Conservation (phyloP, 2,329 filamentous ascomycete genomes). For the Colletotrichum godetiae region DNA sequence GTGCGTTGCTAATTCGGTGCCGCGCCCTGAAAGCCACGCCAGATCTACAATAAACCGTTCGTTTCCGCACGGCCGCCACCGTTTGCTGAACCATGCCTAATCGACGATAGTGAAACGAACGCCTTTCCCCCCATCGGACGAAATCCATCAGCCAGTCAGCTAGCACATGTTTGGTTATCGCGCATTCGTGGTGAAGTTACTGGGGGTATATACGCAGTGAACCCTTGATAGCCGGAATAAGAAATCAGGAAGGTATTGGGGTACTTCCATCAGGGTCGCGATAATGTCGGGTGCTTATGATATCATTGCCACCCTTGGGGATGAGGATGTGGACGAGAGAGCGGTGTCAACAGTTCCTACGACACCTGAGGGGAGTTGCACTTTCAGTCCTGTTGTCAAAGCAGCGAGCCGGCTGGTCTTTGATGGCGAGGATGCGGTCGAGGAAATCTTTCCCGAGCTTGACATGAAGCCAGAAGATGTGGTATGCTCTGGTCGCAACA, state of each 20-base stretch:
- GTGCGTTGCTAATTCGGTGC: not conserved
- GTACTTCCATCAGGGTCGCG: not conserved
- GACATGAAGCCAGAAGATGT: not conserved
- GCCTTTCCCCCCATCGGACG: conserved; percentile 16
- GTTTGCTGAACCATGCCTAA: conserved; percentile 8
- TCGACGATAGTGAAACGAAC: conserved; percentile 30
- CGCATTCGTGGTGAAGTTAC: not conserved
- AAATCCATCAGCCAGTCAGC: conserved; percentile 33
- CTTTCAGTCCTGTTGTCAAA: conserved; percentile 54
- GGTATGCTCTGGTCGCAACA: not conserved
- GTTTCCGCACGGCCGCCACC: conserved; percentile 18
- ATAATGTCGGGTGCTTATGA: not conserved
- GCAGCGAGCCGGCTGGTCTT: conserved; percentile 31
- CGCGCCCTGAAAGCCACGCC: conserved; percentile 13
- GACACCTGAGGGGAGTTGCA: conserved; percentile 55
- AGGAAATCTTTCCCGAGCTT: conserved; percentile 28
- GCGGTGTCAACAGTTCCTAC: conserved; percentile 55
- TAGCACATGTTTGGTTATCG: not conserved
- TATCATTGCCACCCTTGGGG: not conserved
- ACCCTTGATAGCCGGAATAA: not conserved
- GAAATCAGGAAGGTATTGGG: not conserved
- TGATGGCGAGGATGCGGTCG: conserved; percentile 33
- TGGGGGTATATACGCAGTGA: not conserved
- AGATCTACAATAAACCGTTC: not conserved
- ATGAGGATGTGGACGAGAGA: not conserved